Conservation (phyloP, 1,284 basidiomycete genomes). For the Hemileia vastatrix region DNA sequence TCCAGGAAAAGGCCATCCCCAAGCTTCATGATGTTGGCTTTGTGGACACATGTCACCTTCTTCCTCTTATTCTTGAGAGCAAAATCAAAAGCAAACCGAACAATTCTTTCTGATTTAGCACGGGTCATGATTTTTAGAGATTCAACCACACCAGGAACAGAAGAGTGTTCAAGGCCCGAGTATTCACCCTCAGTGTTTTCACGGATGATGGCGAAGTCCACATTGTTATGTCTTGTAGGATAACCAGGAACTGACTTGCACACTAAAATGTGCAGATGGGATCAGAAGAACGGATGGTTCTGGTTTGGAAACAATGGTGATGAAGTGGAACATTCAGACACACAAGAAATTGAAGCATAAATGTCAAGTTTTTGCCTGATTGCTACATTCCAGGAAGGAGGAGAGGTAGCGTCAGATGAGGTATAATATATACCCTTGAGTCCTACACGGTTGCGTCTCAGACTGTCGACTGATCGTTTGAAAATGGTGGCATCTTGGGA, state of each 20-base stretch:
- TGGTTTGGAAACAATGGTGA: not conserved
- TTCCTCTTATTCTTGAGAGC: slow-evolving; percentile 94
- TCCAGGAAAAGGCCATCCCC: slow-evolving; percentile 99
- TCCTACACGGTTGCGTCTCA: slow-evolving; percentile 94
- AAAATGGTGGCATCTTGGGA: slow-evolving; percentile 88
- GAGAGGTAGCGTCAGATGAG: slow-evolving; percentile 87
- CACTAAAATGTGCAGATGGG: slow-evolving; percentile 62
- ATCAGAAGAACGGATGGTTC: not conserved
- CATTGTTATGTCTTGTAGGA: slow-evolving; percentile 88
- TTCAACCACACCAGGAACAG: slow-evolving; percentile 97
- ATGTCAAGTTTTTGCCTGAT: slow-evolving; percentile 99
- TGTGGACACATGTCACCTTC: slow-evolving; percentile 99
- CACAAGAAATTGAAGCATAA: slow-evolving; percentile 61
- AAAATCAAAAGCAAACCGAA: slow-evolving; percentile 97
- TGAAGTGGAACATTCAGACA: not conserved
- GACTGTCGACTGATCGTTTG: slow-evolving; percentile 91
- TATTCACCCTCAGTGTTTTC: slow-evolving; percentile 99
- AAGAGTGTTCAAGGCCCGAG: slow-evolving; percentile 96
- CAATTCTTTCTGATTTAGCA: slow-evolving; percentile 91
- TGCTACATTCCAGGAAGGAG: slow-evolving; percentile 99
- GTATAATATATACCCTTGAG: slow-evolving; percentile 96
- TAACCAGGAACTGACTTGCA: slow-evolving; percentile 98
- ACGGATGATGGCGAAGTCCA: slow-evolving; percentile 98
- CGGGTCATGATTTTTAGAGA: slow-evolving; percentile 94
- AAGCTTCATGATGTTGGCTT: slow-evolving; percentile 99